Conservation (phyloP, 139 green algal genomes). For the Yamagishiella unicocca region DNA sequence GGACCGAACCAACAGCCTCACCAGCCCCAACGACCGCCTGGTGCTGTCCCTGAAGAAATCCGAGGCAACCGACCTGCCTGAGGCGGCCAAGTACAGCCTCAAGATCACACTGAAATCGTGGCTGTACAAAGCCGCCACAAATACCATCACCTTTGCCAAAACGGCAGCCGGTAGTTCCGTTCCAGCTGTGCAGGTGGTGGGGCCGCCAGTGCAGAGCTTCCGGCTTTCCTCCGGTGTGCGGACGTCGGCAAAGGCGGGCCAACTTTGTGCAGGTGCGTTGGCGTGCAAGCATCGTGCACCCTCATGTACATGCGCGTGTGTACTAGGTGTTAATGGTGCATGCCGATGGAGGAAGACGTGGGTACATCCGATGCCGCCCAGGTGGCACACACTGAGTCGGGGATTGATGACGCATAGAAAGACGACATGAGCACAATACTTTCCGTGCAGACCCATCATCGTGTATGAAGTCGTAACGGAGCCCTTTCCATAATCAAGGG, state of each 20-base stretch:
- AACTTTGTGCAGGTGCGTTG: neutral
- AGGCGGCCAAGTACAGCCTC: neutral
- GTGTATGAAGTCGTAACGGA: no score
- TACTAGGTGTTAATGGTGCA: no score
- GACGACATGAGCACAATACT: no score
- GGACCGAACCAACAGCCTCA: neutral
- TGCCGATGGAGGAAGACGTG: no score
- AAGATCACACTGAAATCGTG: neutral
- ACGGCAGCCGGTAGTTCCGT: neutral
- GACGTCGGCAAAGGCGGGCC: neutral
- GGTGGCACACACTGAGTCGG: no score
- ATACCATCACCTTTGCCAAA: neutral
- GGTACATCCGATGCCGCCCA: no score
- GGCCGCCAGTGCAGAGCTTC: neutral
- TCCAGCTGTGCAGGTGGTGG: slow-evolving; percentile 2
- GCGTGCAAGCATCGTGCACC: no score
- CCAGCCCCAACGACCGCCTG: neutral
- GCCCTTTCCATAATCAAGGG: no score
- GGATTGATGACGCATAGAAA: no score
- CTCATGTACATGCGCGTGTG: no score
- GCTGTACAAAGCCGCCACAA: neutral
- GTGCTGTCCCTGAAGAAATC: neutral
- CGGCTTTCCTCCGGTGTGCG: neutral
- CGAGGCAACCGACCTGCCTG: neutral
- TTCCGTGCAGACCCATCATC: no score